Evolutionary conservation across 192 early-diverging fungal genomes (phyloP).

Genomic region (Lobosporangium transversale): DNA sequence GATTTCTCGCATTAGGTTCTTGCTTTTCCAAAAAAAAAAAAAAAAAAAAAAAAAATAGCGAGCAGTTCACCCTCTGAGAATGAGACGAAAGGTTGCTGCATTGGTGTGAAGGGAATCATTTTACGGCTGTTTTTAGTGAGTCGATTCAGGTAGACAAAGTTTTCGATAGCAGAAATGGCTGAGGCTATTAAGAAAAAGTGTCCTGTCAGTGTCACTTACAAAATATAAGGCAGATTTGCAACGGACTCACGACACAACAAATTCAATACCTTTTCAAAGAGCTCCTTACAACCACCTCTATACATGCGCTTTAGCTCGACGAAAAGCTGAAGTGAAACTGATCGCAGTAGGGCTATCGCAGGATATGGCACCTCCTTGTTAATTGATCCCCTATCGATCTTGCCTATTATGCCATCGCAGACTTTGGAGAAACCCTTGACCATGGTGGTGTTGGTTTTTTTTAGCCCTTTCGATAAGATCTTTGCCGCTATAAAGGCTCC

Average conservation of each 20-base stretch:
- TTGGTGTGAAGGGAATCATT: neutral
- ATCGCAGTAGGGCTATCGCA: neutral
- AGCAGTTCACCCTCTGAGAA: neutral
- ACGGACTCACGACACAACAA: too few relatives aligned
- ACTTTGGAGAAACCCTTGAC: neutral
- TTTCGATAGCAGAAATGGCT: neutral
- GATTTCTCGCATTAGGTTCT: neutral
- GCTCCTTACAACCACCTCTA: neutral
- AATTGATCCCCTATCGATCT: neutral
- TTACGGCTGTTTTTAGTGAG: neutral
- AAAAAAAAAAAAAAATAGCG: neutral
- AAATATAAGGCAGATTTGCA: too few relatives aligned
- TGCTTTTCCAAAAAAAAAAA: neutral
- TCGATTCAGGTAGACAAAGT: neutral
- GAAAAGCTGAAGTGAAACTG: neutral
- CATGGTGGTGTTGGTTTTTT: too few relatives aligned
- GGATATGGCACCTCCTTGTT: neutral
- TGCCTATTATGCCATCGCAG: neutral
- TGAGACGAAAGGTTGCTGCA: neutral
- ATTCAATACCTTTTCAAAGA: conserved; percentile 5
- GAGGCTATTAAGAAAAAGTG: neutral
- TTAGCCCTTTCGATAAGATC: neutral
- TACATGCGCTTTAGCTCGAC: conserved; percentile 5
- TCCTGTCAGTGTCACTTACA: too few relatives aligned
- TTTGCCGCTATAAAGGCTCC: neutral